Conservation (phyloP, 2,329 filamentous ascomycete species). For the Aspergillus intermedius region DNA sequence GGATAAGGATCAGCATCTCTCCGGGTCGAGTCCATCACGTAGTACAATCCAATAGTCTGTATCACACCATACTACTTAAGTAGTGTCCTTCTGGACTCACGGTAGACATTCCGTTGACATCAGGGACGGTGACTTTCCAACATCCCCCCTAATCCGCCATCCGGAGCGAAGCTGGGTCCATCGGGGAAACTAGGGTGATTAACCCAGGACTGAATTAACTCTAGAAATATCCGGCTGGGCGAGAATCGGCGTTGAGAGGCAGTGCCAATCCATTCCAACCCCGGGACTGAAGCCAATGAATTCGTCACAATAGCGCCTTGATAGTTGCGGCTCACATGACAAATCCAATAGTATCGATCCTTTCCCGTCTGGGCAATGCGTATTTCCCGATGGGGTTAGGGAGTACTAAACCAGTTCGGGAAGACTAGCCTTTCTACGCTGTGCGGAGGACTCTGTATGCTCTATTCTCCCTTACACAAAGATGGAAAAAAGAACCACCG, state of each 20-base stretch:
- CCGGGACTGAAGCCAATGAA: neutral
- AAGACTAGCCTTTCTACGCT: neutral
- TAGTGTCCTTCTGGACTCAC: neutral
- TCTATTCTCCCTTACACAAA: no score
- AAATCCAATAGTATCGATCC: slow-evolving; percentile 12
- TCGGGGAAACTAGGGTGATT: neutral
- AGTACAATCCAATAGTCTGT: neutral
- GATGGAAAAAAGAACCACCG: no score
- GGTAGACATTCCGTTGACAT: neutral
- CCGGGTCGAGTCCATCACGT: neutral
- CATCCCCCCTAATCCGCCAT: neutral
- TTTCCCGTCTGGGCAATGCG: slow-evolving; percentile 10
- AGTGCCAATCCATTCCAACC: neutral
- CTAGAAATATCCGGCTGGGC: neutral
- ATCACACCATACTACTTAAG: neutral
- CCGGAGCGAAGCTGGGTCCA: neutral
- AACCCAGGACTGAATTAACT: neutral
- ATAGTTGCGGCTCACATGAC: slow-evolving; percentile 5
- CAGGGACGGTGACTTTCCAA: neutral
- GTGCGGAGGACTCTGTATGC: no score
- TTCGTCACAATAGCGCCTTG: neutral
- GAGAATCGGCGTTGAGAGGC: neutral
- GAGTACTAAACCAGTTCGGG: neutral
- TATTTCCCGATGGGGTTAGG: slow-evolving; percentile 12
- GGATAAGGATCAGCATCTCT: neutral